phyloP scores from a whole-genome alignment of 2,329 filamentous ascomycete genomes.

The Nothophaeocryptopus gaeumannii region DNA sequence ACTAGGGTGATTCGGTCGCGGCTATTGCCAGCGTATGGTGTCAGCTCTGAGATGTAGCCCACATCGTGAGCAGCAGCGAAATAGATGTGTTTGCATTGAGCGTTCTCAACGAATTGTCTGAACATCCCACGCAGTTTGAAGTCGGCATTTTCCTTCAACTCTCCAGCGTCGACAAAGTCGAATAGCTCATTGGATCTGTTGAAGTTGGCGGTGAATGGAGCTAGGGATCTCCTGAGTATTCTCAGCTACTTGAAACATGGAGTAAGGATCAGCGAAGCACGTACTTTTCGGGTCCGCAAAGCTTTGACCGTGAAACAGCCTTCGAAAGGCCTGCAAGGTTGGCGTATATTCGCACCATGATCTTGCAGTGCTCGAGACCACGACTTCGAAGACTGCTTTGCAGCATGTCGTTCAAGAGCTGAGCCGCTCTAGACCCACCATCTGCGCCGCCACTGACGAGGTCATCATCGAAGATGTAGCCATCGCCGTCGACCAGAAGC shows the following conservation, averaged over 20 bases:
- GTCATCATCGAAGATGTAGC: conserved; percentile 47
- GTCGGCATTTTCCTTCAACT: conserved; percentile 59
- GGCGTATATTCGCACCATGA: conserved; percentile 49
- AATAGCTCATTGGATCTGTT: conserved; percentile 57
- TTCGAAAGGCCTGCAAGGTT: conserved; percentile 48
- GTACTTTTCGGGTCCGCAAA: conserved; percentile 53
- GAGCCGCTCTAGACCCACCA: conserved; percentile 57
- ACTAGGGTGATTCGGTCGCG: conserved; percentile 54
- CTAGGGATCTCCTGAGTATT: conserved; percentile 47
- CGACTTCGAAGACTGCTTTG: conserved; percentile 45
- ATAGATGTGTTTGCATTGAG: conserved; percentile 63
- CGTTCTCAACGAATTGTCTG: conserved; percentile 55
- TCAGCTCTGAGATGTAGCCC: conserved; percentile 57
- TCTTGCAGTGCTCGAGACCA: conserved; percentile 51
- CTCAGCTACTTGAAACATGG: not conserved
- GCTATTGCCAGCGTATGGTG: conserved; percentile 49
- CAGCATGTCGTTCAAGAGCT: conserved; percentile 52
- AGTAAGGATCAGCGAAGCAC: not conserved
- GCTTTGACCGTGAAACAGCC: conserved; percentile 47
- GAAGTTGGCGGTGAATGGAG: conserved; percentile 55
- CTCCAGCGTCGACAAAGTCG: conserved; percentile 61
- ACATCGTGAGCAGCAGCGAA: conserved; percentile 62
- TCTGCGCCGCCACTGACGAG: conserved; percentile 36
- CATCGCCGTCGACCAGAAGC: conserved; percentile 62
- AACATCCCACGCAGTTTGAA: conserved; percentile 57